Conservation (phyloP, 257 asterid species). For the Solanum pennellii region DNA sequence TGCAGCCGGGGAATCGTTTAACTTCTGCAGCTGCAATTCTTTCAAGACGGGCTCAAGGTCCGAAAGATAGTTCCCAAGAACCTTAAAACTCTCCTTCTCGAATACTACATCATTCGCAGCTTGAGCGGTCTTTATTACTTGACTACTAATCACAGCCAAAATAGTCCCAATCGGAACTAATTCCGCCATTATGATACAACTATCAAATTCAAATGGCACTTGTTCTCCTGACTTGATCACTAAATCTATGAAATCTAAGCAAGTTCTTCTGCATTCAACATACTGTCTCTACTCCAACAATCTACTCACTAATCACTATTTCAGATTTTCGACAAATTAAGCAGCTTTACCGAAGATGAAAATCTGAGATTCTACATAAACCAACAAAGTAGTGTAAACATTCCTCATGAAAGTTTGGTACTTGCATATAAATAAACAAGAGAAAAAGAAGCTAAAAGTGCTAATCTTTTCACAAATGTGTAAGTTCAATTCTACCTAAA, state of each 20-base stretch:
- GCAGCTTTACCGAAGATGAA: neutral
- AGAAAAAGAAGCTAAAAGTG: neutral
- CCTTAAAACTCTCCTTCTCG: slow-evolving; percentile 46
- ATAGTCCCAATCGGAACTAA: slow-evolving; percentile 42
- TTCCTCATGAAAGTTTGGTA: neutral
- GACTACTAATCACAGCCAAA: slow-evolving; percentile 31
- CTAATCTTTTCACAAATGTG: neutral
- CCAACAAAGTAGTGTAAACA: neutral
- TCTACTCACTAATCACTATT: neutral
- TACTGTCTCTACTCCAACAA: neutral
- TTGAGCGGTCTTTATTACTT: slow-evolving; percentile 35
- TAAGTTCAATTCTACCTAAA: neutral
- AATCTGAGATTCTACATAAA: neutral
- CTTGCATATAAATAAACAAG: neutral
- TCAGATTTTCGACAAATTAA: neutral
- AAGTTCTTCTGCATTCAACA: neutral
- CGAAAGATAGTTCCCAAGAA: slow-evolving; percentile 32
- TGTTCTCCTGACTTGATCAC: neutral
- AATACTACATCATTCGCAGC: slow-evolving; percentile 45
- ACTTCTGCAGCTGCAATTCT: slow-evolving; percentile 28
- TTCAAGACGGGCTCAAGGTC: slow-evolving; percentile 39
- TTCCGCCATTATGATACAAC: slow-evolving; percentile 17
- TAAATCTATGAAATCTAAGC: neutral
- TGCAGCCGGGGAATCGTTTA: slow-evolving; percentile 38
- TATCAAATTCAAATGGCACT: neutral